These are phyloP conservation scores for Penicillium occitanis DNA, from an alignment of 2,329 filamentous ascomycete species.

Conservation along the genomic window DNA sequence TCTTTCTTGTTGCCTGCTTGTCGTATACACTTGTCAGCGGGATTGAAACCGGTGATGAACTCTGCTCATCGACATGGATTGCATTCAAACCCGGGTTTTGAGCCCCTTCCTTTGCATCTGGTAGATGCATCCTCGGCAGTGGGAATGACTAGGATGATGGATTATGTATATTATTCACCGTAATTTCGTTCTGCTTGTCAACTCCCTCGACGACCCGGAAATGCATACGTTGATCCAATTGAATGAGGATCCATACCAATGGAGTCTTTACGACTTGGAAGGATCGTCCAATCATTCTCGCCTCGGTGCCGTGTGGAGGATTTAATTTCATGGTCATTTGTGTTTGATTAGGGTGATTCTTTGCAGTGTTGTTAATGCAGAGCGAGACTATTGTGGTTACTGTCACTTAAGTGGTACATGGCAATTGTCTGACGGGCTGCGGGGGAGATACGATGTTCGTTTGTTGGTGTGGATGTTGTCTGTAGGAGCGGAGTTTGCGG, in stretches of 20 bases:
- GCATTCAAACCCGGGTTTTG: neutral
- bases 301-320: neutral
- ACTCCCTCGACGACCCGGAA: neutral
- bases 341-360: neutral
- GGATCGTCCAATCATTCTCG: neutral
- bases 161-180: neutral
- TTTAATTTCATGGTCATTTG: neutral
- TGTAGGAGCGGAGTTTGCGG: constrained; percentile 1
- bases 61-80: neutral
- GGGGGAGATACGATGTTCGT: constrained; percentile 25
- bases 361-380: neutral
- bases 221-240: constrained; percentile 3
- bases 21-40: too few relatives aligned
- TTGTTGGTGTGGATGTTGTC: neutral
- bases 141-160: neutral
- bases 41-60: constrained; percentile 1
- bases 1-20: neutral
- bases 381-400: constrained; percentile 7
- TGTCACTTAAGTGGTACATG: neutral
- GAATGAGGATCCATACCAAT: neutral
- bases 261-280: neutral
- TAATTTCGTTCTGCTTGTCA: neutral
- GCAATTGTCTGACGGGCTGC: constrained; percentile 29
- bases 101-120: neutral
- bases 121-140: neutral